Base-by-base conservation (phyloP, 2,329 filamentous ascomycete genomes). In the Leptoxyphium fumago region DNA sequence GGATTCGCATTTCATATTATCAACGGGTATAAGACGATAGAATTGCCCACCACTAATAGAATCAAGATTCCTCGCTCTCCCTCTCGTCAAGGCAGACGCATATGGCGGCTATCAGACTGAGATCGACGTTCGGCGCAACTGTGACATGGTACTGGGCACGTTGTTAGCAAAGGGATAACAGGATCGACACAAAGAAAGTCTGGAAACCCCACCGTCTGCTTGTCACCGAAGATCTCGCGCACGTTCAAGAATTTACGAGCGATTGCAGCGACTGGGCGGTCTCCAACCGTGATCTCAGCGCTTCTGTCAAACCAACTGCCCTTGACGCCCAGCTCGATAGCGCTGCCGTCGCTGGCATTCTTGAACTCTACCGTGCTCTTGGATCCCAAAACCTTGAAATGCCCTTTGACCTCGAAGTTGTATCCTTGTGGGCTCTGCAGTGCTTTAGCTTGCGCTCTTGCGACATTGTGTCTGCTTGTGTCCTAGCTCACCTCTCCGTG, bases 31-130 rank as follows among this genome's bases (percentile, higher is more conserved):
- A 26, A 26, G 21, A 26, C 21, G 21, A 7, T 7, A 26, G 21
- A 3, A 26, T 26, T 26, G 21, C 21, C 21, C 21, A 26, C 7
- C 21, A 26, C 21, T 3, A 26, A 7, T 26, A 7, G 21, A 4
- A 26, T 26, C 21, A 36, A 36, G 32, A 36, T 5, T 3, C 11
- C 9, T 74, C 69, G 40, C 77, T 74, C 45, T 79, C 73, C 64
- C 72, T 73, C 68, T 83, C 78, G 50, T 84, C 80, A 47, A 84
- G 63, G 47, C 73, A 77, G 43, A 84, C 77, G 55, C 78, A 83
- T 54, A 84, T 64, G 10, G 79, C 80, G 0, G 70, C 75, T 50
- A 84, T 72, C 40, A 84, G 55, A 3, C 76, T 72, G 61, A 81
- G 69, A 54, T 85, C 80, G 6, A 82, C 74, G 13, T 74, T 74